These are phyloP conservation scores for Ceratobasidium sp. DNA, from an alignment of 1,284 basidiomycete genomes.

Conservation along the genomic window DNA sequence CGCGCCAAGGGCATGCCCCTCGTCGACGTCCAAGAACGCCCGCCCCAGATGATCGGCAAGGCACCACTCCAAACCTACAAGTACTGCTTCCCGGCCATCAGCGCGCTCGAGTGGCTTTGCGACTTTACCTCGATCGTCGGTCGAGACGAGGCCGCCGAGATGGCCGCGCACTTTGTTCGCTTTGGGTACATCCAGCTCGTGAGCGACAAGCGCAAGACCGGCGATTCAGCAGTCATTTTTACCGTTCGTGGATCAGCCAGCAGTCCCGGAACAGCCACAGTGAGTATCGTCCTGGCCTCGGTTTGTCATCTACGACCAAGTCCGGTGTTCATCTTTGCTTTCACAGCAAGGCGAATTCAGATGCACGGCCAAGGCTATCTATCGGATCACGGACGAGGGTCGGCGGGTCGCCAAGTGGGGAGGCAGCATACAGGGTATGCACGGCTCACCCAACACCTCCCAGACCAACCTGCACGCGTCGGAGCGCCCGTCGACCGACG, in stretches of 20 bases:
- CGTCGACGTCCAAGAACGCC: conserved; percentile 68
- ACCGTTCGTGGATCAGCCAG: conserved; percentile 79
- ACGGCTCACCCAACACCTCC: conserved; percentile 66
- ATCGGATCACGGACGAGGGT: conserved; percentile 92
- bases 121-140: conserved; percentile 97
- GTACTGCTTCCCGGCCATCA: conserved; percentile 84
- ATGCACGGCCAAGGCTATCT: conserved; percentile 92
- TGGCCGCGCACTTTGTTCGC: conserved; percentile 96
- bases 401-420: conserved; percentile 85
- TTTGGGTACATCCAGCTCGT: conserved; percentile 90
- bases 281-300: conserved; percentile 54
- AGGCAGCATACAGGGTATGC: conserved; percentile 41
- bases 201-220: conserved; percentile 85
- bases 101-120: conserved; percentile 94
- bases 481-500: conserved; percentile 57
- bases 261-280: conserved; percentile 58
- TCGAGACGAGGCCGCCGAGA: conserved; percentile 95
- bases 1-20: conserved; percentile 77
- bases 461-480: conserved; percentile 61
- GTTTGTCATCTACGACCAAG: conserved; percentile 20
- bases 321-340: neutral
- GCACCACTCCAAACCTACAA: conserved; percentile 62
- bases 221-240: conserved; percentile 87
- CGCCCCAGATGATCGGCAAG: conserved; percentile 60
- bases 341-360: conserved; percentile 93